Conservation (phyloP, 2,329 filamentous ascomycete genomes). For the Talaromyces piceae region DNA sequence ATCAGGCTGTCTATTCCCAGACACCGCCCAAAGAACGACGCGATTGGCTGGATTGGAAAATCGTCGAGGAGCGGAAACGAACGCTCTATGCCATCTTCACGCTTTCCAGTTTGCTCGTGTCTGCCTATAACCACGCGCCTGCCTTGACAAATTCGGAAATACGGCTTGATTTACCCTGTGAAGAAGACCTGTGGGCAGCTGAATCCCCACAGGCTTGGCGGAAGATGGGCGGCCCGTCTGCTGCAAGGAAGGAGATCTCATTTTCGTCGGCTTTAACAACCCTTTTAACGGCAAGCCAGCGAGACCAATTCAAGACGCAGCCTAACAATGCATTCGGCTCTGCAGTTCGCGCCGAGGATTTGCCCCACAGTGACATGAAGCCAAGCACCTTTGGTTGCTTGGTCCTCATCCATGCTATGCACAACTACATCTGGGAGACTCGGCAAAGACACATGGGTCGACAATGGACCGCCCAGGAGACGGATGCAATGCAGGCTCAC, state of each 20-base stretch:
- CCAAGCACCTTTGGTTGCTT: conserved; percentile 91
- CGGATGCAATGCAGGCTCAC: conserved; percentile 90
- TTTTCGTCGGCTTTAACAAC: conserved; percentile 78
- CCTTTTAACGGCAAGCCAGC: conserved; percentile 69
- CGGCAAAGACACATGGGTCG: conserved; percentile 81
- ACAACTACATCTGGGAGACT: conserved; percentile 98
- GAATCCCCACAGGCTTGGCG: conserved; percentile 77
- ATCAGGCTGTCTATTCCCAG: conserved; percentile 21
- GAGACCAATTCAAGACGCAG: conserved; percentile 41
- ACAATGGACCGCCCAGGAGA: conserved; percentile 85
- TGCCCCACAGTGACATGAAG: conserved; percentile 56
- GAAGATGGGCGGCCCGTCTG: conserved; percentile 64
- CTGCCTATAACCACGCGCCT: conserved; percentile 87
- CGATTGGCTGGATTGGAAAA: conserved; percentile 87
- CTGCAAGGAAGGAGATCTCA: conserved; percentile 62
- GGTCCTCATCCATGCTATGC: conserved; percentile 84
- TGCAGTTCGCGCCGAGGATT: conserved; percentile 41
- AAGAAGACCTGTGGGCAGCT: conserved; percentile 83
- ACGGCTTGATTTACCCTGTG: conserved; percentile 77
- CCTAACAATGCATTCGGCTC: conserved; percentile 38
- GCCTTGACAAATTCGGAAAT: conserved; percentile 93
- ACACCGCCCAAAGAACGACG: conserved; percentile 29
- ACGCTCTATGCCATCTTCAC: conserved; percentile 88
- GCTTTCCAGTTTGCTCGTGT: conserved; percentile 82
- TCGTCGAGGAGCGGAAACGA: conserved; percentile 80